Conservation (phyloP, 202 grass and related monocot genomes). For the Setaria italica region DNA sequence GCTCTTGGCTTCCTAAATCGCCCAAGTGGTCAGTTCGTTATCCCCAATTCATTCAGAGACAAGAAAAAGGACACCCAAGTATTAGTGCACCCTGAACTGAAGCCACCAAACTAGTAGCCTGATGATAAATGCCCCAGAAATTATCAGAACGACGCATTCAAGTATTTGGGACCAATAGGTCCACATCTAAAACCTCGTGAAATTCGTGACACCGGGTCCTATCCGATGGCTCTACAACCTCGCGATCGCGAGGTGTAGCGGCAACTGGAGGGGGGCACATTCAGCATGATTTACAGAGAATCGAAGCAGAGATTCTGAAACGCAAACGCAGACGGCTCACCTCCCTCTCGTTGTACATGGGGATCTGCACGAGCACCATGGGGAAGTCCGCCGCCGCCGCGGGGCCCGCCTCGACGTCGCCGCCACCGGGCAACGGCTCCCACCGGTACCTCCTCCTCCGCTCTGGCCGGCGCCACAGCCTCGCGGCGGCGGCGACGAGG, state of each 20-base stretch:
- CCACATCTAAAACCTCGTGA: background rate
- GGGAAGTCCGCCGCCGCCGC: conserved; percentile 48
- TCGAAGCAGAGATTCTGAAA: conserved; percentile 5
- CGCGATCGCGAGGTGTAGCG: conserved; percentile 6
- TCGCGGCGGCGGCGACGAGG: conserved; percentile 43
- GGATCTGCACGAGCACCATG: conserved; percentile 91
- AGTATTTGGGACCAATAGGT: background rate
- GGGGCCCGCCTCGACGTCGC: conserved; percentile 26
- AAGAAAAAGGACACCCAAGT: background rate
- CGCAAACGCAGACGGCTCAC: conserved; percentile 32
- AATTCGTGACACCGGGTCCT: background rate
- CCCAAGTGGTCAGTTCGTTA: background rate
- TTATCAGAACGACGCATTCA: background rate
- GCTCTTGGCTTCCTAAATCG: background rate
- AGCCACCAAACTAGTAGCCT: background rate
- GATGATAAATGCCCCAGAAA: background rate
- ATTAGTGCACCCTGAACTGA: background rate
- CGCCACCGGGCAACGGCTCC: conserved; percentile 47
- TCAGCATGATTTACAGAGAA: background rate
- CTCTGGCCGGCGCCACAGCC: conserved; percentile 39
- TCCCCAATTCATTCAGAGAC: background rate
- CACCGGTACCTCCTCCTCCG: conserved; percentile 53
- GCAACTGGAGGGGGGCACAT: background rate
- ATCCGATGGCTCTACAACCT: background rate
- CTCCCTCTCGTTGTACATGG: conserved; percentile 90